Evolutionary conservation across 805 yeast genomes (phyloP).

Genomic region (Cyberlindnera mississippiensis): DNA sequence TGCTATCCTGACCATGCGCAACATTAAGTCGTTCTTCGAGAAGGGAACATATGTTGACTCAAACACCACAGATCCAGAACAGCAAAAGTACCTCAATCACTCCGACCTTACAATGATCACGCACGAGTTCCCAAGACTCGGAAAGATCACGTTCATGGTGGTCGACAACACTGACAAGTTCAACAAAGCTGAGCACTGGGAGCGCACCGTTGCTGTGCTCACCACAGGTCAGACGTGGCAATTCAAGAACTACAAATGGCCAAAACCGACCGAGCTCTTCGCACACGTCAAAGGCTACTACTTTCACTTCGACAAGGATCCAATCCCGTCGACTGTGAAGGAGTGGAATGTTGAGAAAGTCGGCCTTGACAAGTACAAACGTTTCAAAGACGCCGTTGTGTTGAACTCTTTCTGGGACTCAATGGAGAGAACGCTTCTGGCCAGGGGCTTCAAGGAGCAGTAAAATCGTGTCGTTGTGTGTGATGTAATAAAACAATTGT

Average conservation of each 20-base stretch:
- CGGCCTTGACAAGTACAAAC: constrained; percentile 70
- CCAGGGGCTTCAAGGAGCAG: constrained; percentile 45
- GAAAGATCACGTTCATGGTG: constrained; percentile 64
- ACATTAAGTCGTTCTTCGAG: constrained; percentile 67
- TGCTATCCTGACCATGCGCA: constrained; percentile 58
- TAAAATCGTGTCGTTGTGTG: neutral
- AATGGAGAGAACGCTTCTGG: constrained; percentile 67
- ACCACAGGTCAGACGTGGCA: constrained; percentile 99
- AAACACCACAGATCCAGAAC: constrained; percentile 30
- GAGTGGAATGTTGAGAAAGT: constrained; percentile 89
- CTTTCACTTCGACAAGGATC: constrained; percentile 72
- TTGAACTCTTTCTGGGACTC: constrained; percentile 82
- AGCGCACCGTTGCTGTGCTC: constrained; percentile 89
- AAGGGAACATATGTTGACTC: constrained; percentile 66
- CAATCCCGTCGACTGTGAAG: constrained; percentile 66
- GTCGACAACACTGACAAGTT: constrained; percentile 86
- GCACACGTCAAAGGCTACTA: constrained; percentile 82
- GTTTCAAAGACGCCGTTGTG: constrained; percentile 87
- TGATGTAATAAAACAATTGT: neutral
- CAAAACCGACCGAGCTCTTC: constrained; percentile 74
- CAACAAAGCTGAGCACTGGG: constrained; percentile 97
- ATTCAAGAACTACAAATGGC: constrained; percentile 80
- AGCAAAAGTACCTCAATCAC: constrained; percentile 31
- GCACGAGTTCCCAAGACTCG: constrained; percentile 54
- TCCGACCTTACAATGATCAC: constrained; percentile 36